Evolutionary conservation across 352 stramenopile species (phyloP).

Genomic region (Thalassiosira livingstoniorum): DNA sequence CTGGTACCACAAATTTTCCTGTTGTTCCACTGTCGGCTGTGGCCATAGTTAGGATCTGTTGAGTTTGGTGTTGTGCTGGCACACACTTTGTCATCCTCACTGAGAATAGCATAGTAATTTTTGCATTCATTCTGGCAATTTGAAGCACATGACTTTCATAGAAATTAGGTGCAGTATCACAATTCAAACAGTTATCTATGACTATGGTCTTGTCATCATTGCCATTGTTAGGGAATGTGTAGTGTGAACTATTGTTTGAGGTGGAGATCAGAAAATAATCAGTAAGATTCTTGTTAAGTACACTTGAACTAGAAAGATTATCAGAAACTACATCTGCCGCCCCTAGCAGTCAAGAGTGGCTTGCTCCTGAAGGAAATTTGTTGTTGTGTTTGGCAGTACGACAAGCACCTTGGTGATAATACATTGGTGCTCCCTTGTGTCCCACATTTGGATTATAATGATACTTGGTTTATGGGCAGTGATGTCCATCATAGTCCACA

Average conservation of each 20-base stretch:
- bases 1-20: conserved; percentile 24
- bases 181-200: background rate
- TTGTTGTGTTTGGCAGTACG: no score
- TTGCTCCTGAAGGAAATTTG: background rate
- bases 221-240: background rate
- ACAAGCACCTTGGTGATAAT: no score
- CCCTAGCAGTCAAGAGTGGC: background rate
- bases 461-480: no score
- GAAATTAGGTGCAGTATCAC: no score
- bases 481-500: background rate
- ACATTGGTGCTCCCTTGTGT: background rate
- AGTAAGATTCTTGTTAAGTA: background rate
- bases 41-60: no score
- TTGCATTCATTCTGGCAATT: no score
- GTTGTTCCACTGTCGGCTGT: conserved; percentile 38
- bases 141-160: no score
- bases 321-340: background rate
- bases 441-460: conserved; percentile 42
- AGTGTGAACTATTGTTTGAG: background rate
- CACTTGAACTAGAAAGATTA: background rate
- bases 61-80: no score
- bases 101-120: no score
- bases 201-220: background rate
- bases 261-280: background rate
- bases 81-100: no score